A percentile compares a stretch with the other conserved stretches of the same genome.
Conservation (phyloP, 371 early-diverging fungal genomes). For the Apophysomyces variabilis region DNA sequence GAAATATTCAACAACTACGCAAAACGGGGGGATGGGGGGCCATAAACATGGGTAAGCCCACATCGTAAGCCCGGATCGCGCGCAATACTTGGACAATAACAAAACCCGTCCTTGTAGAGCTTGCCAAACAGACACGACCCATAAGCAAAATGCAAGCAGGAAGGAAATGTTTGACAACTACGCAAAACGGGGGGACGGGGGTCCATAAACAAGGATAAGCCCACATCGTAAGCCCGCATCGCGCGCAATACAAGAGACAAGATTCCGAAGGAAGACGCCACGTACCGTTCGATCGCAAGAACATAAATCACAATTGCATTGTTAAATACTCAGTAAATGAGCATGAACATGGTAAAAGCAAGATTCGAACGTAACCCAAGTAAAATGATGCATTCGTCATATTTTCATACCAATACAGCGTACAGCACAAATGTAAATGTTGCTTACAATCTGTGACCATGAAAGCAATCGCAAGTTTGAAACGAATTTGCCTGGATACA, state of each 20-base stretch:
- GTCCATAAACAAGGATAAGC: not conserved
- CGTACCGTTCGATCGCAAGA: not conserved
- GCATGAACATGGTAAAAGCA: not conserved
- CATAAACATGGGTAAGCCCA: not conserved
- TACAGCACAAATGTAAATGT: not conserved
- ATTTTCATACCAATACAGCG: not conserved
- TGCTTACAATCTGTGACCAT: no score
- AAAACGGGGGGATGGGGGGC: not conserved
- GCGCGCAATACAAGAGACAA: not conserved
- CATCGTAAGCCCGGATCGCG: not conserved
- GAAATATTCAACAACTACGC: not conserved
- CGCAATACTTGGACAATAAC: not conserved
- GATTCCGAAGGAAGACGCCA: not conserved
- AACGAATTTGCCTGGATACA: no score
- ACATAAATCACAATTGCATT: not conserved
- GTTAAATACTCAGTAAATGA: not conserved
- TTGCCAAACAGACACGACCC: not conserved
- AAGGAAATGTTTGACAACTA: not conserved
- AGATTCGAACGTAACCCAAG: no score
- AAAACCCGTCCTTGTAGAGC: not conserved
- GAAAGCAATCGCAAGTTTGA: no score
- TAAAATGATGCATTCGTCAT: not conserved
- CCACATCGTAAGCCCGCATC: not conserved
- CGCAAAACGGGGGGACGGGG: not conserved
- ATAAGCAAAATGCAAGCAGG: not conserved